These are phyloP conservation scores for Leucogyrophana mollusca DNA, from an alignment of 768 basidiomycete genomes.

Conservation along the genomic window DNA sequence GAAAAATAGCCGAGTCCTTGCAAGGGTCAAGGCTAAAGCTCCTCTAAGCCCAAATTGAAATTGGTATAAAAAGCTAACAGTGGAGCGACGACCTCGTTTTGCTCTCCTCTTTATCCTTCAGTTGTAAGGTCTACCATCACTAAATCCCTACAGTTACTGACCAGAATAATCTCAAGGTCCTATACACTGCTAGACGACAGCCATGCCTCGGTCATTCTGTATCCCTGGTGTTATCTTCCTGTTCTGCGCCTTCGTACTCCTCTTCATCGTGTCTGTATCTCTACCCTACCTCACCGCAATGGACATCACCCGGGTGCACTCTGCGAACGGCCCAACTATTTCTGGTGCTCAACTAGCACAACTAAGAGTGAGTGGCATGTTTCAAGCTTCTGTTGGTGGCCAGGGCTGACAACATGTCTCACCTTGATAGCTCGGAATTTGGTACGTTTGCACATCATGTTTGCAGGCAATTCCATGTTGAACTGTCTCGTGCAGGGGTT, in stretches of 20 bases:
- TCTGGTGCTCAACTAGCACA: slow-evolving; percentile 35
- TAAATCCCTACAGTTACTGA: too few relatives aligned
- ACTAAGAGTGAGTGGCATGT: slow-evolving; percentile 49
- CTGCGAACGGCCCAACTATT: slow-evolving; percentile 31
- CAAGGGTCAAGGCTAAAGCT: background rate
- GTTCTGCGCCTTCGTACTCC: slow-evolving; percentile 61
- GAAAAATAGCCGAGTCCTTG: too few relatives aligned
- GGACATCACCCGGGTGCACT: slow-evolving; percentile 63
- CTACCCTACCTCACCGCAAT: slow-evolving; percentile 66
- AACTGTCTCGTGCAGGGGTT: slow-evolving; percentile 45
- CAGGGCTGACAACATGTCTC: background rate
- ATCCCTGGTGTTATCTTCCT: slow-evolving; percentile 60
- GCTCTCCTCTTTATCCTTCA: background rate
- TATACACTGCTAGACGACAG: too few relatives aligned
- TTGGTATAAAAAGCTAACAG: background rate
- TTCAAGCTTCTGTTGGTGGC: slow-evolving; percentile 1
- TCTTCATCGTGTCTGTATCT: slow-evolving; percentile 68
- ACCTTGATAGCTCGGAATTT: slow-evolving; percentile 61
- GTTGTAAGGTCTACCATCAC: too few relatives aligned
- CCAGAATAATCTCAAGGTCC: too few relatives aligned
- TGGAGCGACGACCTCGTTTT: background rate
- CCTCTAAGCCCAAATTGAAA: too few relatives aligned
- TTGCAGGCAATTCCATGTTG: slow-evolving; percentile 2
- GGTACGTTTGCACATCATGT: slow-evolving; percentile 39
- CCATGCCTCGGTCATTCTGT: slow-evolving; percentile 53